A percentile compares a stretch with the other conserved stretches of the same genome.
Conservation (phyloP, 768 basidiomycete genomes). For the Psilocybe azurescens region DNA sequence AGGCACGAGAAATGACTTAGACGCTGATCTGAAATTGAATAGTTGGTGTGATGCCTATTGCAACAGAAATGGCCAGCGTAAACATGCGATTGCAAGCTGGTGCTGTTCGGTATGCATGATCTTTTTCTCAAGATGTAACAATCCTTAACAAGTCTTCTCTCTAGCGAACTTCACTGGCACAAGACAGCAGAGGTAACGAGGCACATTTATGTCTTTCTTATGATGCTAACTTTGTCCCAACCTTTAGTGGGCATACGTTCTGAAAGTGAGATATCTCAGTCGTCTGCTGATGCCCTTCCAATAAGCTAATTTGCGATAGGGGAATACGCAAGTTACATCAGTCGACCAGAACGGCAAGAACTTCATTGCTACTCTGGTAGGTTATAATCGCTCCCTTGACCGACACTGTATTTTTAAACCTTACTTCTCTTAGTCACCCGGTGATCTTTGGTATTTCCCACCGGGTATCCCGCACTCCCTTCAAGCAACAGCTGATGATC, state of each 20-base stretch:
- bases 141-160: constrained; percentile 13
- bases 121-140: neutral
- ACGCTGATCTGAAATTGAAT: neutral
- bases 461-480: constrained; percentile 59
- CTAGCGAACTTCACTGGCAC: constrained; percentile 62
- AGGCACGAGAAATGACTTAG: constrained; percentile 6
- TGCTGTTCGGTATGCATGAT: constrained; percentile 44
- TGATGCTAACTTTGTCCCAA: neutral
- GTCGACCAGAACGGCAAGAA: constrained; percentile 55
- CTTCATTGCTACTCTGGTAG: constrained; percentile 55
- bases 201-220: neutral
- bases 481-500: constrained; percentile 53
- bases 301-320: constrained; percentile 27
- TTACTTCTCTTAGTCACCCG: constrained; percentile 18
- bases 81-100: constrained; percentile 59
- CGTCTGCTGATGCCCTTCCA: constrained; percentile 2
- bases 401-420: neutral
- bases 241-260: constrained; percentile 54
- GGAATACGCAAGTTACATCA: constrained; percentile 50
- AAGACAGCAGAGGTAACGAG: constrained; percentile 45
- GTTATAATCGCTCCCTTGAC: constrained; percentile 17
- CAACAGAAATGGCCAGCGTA: constrained; percentile 47
- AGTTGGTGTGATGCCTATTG: constrained; percentile 55
- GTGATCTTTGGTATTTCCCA: constrained; percentile 66
- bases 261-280: constrained; percentile 36